Evolutionary conservation across 495 filamentous ascomycete genomes (phyloP).

Genomic region (Extremus antarcticus): DNA sequence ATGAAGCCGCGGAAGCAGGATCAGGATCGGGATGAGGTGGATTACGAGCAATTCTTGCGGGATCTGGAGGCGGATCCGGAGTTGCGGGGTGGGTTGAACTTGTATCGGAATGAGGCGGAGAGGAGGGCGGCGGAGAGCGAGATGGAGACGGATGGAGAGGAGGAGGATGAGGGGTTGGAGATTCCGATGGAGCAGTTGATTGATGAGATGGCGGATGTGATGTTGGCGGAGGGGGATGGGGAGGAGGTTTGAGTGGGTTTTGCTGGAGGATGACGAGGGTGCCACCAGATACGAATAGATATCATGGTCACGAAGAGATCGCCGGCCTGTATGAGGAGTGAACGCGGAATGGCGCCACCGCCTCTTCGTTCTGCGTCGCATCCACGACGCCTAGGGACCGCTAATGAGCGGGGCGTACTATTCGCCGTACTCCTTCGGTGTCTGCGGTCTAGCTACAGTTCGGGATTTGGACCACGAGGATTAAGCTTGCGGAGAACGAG

Average conservation of each 20-base stretch:
- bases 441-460: no score
- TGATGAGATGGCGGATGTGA: conserved; percentile 35
- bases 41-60: conserved; percentile 93
- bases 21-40: conserved; percentile 69
- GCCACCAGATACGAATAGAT: no score
- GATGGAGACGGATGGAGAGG: conserved; percentile 52
- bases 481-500: no score
- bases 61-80: conserved; percentile 95
- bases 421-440: no score
- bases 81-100: conserved; percentile 63
- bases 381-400: no score
- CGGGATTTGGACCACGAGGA: no score
- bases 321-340: no score
- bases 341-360: no score
- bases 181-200: conserved; percentile 37
- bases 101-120: conserved; percentile 61
- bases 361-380: no score
- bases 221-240: conserved; percentile 28
- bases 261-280: not conserved
- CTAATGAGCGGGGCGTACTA: no score
- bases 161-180: conserved; percentile 33
- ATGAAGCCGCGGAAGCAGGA: conserved; percentile 69
- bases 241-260: conserved; percentile 2
- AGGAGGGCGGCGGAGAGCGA: conserved; percentile 48
- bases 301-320: no score